Base-by-base conservation (phyloP, 768 basidiomycete species). In the Agaricus sinodeliciosus region DNA sequence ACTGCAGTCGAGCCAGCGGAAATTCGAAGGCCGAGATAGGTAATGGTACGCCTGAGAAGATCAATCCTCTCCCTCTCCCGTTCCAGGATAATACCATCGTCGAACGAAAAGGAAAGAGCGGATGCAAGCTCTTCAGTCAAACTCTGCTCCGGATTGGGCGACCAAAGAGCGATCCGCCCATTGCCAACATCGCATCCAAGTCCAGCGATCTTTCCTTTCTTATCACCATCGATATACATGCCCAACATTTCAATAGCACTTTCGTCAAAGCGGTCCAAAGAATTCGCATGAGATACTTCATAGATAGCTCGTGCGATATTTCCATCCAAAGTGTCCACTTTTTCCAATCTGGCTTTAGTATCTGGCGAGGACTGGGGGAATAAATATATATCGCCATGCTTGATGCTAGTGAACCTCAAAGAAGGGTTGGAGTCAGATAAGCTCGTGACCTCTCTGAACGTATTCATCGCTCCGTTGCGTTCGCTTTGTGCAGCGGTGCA, bases 1-100 rank as follows among this genome's bases (percentile, higher is more conserved):
- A 71, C 54, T 22, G 43, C 7, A 9, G 35, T 37, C 25, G 43
- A 15, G 26, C 42, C 2, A 2, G 54, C 19, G 26, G 58, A 81
- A 7, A 81, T 68, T 7, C 69, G 59, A 19, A 72, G 65, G 1
- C 70, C 71, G 9, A 75, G 59, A 5, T 62, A 55, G n/a, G 60
- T 45, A 7, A 77, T 59, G 15, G 68, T 70, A n/a, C 55, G 54
- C 35, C 60, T 62, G 15, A 77, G 53, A 26, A 74, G 59, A 9
- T 54, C 37, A 13, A 26, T 35, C 8, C 56, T 39, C 8, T 36
- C 43, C 4, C 49, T 44, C 22, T 51, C 39, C 9, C 48, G 28
- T 18, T 55, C 49, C n/a, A 25, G 22, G 16, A 41, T 12, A 36
- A 42, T 31, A 4, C 22, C 12, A 3, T 27, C n/a, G 8, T 39